A percentile compares a stretch with the other conserved stretches of the same genome.
Evolutionary conservation across 495 filamentous ascomycete species (phyloP).

Genomic region (Baudoinia panamericana): DNA sequence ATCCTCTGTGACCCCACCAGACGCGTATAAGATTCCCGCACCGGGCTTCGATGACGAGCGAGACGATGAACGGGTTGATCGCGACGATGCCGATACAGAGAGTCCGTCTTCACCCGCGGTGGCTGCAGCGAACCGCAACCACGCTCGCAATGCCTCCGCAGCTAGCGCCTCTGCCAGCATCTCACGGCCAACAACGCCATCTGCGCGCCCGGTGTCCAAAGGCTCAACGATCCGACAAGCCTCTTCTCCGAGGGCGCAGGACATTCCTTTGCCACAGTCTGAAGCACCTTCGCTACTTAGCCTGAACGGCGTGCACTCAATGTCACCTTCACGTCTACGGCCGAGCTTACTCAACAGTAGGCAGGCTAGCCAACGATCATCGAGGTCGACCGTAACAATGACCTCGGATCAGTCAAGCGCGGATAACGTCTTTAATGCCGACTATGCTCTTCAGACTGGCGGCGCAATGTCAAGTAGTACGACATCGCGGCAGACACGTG

Average conservation of each 20-base stretch:
- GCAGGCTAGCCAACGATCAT: conserved; percentile 64
- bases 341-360: conserved; percentile 64
- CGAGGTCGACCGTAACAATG: conserved; percentile 58
- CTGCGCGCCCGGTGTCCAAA: conserved; percentile 21
- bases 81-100: conserved; percentile 5
- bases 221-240: conserved; percentile 15
- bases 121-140: conserved; percentile 28
- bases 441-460: conserved; percentile 75
- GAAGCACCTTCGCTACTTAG: conserved; percentile 6
- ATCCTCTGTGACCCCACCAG: conserved; percentile 37
- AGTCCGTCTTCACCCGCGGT: conserved; percentile 29
- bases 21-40: conserved; percentile 38
- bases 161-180: conserved; percentile 9
- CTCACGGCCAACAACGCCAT: conserved; percentile 7
- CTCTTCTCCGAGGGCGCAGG: conserved; percentile 5
- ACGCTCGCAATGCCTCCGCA: conserved; percentile 17
- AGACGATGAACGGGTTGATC: conserved; percentile 16
- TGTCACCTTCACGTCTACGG: conserved; percentile 31
- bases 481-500: conserved; percentile 29
- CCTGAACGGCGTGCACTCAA: conserved; percentile 8
- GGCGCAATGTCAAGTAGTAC: conserved; percentile 53
- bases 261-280: not conserved
- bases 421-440: conserved; percentile 62
- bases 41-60: conserved; percentile 21
- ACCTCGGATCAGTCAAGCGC: conserved; percentile 44